These are phyloP conservation scores for Cicer yamashitae DNA, from an alignment of 306 rosid species.

Conservation along the genomic window DNA sequence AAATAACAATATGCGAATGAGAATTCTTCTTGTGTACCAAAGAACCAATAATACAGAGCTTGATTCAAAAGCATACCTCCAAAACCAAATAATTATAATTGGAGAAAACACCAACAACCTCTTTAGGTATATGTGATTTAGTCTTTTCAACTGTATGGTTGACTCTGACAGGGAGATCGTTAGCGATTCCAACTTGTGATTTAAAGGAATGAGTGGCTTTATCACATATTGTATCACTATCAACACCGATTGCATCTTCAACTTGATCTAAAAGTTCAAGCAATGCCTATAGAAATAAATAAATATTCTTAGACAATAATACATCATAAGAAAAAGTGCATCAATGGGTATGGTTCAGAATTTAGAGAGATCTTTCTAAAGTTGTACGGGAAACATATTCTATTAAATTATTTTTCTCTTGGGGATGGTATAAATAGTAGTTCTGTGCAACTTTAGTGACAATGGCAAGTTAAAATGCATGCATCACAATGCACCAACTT, in stretches of 20 bases:
- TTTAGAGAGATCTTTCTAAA: neutral
- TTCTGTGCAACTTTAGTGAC: neutral
- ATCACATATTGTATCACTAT: slow-evolving; percentile 50
- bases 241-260: slow-evolving; percentile 84
- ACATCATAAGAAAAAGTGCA: neutral
- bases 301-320: slow-evolving; percentile 32
- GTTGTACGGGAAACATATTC: slow-evolving; percentile 7
- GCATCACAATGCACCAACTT: neutral
- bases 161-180: slow-evolving; percentile 44
- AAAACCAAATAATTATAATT: slow-evolving; percentile 71
- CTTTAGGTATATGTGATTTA: slow-evolving; percentile 30
- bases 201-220: slow-evolving; percentile 49
- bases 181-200: slow-evolving; percentile 48
- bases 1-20: slow-evolving; percentile 37
- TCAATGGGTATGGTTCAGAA: slow-evolving; percentile 29
- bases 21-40: slow-evolving; percentile 6
- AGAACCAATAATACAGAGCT: slow-evolving; percentile 31
- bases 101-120: slow-evolving; percentile 36
- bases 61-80: slow-evolving; percentile 67
- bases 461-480: slow-evolving; percentile 12
- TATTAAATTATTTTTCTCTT: slow-evolving; percentile 2
- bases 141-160: slow-evolving; percentile 47
- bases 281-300: slow-evolving; percentile 64
- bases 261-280: slow-evolving; percentile 97
- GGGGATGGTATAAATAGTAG: slow-evolving; percentile 2